phyloP scores from a whole-genome alignment of 257 asterid species.

The Solanum etuberosum region DNA sequence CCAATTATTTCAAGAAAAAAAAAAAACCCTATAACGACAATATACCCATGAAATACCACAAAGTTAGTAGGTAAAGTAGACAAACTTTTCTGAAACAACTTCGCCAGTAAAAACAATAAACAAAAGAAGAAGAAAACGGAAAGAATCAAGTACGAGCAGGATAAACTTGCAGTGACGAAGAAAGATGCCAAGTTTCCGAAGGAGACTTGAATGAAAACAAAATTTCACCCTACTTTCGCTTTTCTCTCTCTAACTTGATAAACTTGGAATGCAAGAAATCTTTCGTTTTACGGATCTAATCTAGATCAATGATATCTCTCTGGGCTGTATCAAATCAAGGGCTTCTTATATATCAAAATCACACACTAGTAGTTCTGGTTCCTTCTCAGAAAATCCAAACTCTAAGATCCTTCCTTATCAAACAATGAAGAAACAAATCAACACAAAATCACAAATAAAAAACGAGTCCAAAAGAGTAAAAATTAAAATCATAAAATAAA shows the following conservation, averaged over 20 bases:
- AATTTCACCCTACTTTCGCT: background rate
- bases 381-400: conserved; percentile 24
- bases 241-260: conserved; percentile 7
- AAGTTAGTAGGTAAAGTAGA: background rate
- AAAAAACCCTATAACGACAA: background rate
- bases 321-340: background rate
- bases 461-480: conserved; percentile 2
- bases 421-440: background rate
- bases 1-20: background rate
- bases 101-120: background rate
- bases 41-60: too few relatives aligned
- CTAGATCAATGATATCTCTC: conserved; percentile 8
- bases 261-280: conserved; percentile 31
- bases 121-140: background rate
- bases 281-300: background rate
- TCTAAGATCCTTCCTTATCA: conserved; percentile 22
- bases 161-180: background rate
- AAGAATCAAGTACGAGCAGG: background rate
- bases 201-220: background rate
- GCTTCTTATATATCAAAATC: background rate
- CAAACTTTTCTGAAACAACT: background rate
- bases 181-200: background rate
- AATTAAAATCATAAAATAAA: background rate
- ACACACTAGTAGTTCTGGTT: background rate
- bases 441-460: conserved; percentile 17